phyloP scores from a whole-genome alignment of 2,329 filamentous ascomycete genomes.

The Clonostachys chloroleuca region DNA sequence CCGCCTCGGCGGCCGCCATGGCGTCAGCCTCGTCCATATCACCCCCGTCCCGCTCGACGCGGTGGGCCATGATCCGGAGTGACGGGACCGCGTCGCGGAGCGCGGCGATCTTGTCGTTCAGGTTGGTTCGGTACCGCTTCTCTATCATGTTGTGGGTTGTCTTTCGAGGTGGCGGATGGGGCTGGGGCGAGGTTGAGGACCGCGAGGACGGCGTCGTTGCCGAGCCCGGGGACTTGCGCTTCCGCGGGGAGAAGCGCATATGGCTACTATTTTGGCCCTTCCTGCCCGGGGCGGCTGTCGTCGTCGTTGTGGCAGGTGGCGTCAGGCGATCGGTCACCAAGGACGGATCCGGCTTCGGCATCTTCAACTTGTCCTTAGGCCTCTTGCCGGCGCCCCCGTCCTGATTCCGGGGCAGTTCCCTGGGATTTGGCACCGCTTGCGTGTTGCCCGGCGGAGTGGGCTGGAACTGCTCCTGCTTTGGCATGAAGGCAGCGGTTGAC shows the following conservation, averaged over 20 bases:
- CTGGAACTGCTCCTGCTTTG: not conserved
- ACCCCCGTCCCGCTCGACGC: conserved; percentile 56
- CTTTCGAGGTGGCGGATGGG: conserved; percentile 52
- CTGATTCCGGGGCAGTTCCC: not conserved
- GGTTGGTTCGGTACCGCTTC: conserved; percentile 88
- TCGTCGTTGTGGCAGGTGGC: not conserved
- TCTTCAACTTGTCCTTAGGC: not conserved
- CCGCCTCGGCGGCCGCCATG: conserved; percentile 60
- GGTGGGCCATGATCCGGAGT: conserved; percentile 62
- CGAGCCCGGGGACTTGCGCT: conserved; percentile 23
- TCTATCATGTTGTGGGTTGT: conserved; percentile 96
- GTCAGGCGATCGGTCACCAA: not conserved
- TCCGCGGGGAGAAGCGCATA: conserved; percentile 7
- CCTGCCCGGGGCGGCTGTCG: not conserved
- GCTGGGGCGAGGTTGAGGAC: conserved; percentile 12
- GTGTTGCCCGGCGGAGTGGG: not conserved
- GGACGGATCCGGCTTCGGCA: too few species aligned
- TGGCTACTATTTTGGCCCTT: not conserved
- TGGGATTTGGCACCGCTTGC: not conserved
- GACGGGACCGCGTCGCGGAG: conserved; percentile 85
- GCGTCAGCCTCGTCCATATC: conserved; percentile 26
- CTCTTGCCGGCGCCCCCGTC: not conserved
- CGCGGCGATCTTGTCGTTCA: conserved; percentile 93
- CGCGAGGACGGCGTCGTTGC: conserved; percentile 15
- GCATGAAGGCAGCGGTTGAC: not conserved